Percentiles rank a stretch among this genome's conserved stretches.
phyloP scores from a whole-genome alignment of 495 filamentous ascomycete species.

The Jackrogersella minutella region DNA sequence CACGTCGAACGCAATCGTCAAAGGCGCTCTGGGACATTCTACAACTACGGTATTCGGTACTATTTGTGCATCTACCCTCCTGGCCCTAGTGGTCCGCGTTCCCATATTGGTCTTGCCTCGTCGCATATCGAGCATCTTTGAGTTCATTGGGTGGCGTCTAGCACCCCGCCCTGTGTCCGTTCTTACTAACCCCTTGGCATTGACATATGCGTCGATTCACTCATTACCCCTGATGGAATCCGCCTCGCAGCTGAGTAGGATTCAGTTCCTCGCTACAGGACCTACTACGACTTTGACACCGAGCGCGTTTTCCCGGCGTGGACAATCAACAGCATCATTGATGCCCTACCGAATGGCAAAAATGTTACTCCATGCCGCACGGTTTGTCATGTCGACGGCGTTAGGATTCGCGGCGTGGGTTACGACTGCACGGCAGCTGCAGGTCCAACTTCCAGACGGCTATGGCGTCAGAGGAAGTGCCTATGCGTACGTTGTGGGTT shows the following conservation, averaged over 20 bases:
- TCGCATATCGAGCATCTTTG: constrained; percentile 57
- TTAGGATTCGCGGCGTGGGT: constrained; percentile 98
- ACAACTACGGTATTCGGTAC: constrained; percentile 90
- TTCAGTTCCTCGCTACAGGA: constrained; percentile 73
- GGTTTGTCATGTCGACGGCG: constrained; percentile 86
- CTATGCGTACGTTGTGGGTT: constrained; percentile 93
- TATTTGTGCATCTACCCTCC: constrained; percentile 82
- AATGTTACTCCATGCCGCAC: constrained; percentile 86
- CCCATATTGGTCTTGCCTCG: constrained; percentile 85
- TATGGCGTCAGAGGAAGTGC: constrained; percentile 76
- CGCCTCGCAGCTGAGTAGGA: constrained; percentile 76
- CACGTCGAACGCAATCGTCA: constrained; percentile 77
- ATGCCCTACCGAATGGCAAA: constrained; percentile 88
- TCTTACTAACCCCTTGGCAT: constrained; percentile 86
- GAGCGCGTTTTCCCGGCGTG: constrained; percentile 61
- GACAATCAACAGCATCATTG: constrained; percentile 51
- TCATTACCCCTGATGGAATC: constrained; percentile 79
- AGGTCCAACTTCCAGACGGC: constrained; percentile 58
- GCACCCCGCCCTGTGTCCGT: constrained; percentile 84
- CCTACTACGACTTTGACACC: constrained; percentile 70
- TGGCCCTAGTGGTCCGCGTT: constrained; percentile 81
- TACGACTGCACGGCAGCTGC: constrained; percentile 79
- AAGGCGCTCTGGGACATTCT: constrained; percentile 81
- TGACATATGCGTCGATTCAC: constrained; percentile 95
- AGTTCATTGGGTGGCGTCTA: constrained; percentile 45